Percentiles rank a stretch among this genome's conserved stretches.
Conservation (phyloP, 2,329 filamentous ascomycete species). For the Lecanicillium sp. region DNA sequence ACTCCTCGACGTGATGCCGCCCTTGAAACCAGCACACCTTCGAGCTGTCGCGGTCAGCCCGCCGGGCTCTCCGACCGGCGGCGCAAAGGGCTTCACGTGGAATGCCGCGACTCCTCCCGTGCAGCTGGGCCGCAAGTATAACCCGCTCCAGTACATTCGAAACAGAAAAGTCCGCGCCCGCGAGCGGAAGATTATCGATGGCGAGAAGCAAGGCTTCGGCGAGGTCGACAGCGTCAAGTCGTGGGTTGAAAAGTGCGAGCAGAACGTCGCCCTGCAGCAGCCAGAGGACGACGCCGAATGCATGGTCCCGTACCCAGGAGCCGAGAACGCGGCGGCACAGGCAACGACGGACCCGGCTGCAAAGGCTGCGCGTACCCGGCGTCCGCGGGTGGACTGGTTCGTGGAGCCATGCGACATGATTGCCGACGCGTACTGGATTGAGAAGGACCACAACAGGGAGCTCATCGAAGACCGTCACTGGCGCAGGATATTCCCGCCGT, state of each 20-base stretch:
- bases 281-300: conserved; percentile 17
- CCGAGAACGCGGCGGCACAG: conserved; percentile 39
- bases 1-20: conserved; percentile 71
- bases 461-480: conserved; percentile 77
- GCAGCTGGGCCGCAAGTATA: conserved; percentile 65
- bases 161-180: conserved; percentile 81
- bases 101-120: conserved; percentile 17
- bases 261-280: conserved; percentile 21
- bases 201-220: conserved; percentile 69
- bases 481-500: conserved; percentile 59
- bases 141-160: conserved; percentile 86
- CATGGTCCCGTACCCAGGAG: conserved; percentile 41
- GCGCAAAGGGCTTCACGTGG: conserved; percentile 11
- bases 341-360: conserved; percentile 37
- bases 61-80: conserved; percentile 32
- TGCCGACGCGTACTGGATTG: conserved; percentile 86
- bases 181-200: conserved; percentile 68
- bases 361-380: conserved; percentile 54
- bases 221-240: conserved; percentile 63
- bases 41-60: conserved; percentile 36
- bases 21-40: conserved; percentile 48
- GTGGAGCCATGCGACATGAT: conserved; percentile 79
- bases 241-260: conserved; percentile 68
- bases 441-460: conserved; percentile 72
- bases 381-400: conserved; percentile 78